A percentile compares a stretch with the other conserved stretches of the same genome.
Conservation (phyloP, 2,329 filamentous ascomycete species). For the Cytospora schulzeri region DNA sequence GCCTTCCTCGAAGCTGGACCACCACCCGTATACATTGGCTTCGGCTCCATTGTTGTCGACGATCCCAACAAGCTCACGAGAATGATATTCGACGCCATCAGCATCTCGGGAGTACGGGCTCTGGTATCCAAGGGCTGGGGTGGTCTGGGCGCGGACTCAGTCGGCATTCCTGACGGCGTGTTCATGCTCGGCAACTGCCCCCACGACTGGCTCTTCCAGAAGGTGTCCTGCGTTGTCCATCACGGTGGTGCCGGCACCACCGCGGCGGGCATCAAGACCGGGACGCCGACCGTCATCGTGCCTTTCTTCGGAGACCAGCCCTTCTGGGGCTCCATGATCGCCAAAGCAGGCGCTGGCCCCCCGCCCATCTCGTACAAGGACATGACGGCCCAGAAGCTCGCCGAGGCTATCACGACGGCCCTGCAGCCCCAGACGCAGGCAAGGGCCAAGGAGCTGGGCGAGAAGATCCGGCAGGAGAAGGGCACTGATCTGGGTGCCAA, state of each 20-base stretch:
- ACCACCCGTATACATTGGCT: constrained; percentile 79
- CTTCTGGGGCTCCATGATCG: constrained; percentile 80
- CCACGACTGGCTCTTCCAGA: constrained; percentile 87
- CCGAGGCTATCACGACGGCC: constrained; percentile 63
- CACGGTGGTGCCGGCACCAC: constrained; percentile 89
- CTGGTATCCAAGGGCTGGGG: constrained; percentile 89
- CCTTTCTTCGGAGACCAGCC: constrained; percentile 88
- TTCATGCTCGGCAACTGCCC: constrained; percentile 85
- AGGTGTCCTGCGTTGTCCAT: constrained; percentile 80
- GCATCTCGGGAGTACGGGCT: constrained; percentile 69
- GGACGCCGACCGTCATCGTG: constrained; percentile 78
- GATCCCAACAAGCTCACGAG: constrained; percentile 71
- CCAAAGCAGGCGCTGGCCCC: constrained; percentile 71
- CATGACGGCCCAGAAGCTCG: constrained; percentile 66
- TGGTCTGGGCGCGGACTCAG: constrained; percentile 72
- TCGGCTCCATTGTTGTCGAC: constrained; percentile 81
- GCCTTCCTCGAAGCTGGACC: constrained; percentile 69
- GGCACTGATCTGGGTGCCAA: constrained; percentile 61
- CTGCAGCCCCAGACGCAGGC: constrained; percentile 61
- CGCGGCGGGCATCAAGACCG: constrained; percentile 79
- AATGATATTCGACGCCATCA: constrained; percentile 72
- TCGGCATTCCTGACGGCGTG: constrained; percentile 72
- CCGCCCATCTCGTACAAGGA: constrained; percentile 69
- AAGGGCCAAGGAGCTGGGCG: constrained; percentile 60
- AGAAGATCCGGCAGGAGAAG: constrained; percentile 66